Evolutionary conservation across 2,329 filamentous ascomycete genomes (phyloP).

Genomic region (Alternaria triticina): DNA sequence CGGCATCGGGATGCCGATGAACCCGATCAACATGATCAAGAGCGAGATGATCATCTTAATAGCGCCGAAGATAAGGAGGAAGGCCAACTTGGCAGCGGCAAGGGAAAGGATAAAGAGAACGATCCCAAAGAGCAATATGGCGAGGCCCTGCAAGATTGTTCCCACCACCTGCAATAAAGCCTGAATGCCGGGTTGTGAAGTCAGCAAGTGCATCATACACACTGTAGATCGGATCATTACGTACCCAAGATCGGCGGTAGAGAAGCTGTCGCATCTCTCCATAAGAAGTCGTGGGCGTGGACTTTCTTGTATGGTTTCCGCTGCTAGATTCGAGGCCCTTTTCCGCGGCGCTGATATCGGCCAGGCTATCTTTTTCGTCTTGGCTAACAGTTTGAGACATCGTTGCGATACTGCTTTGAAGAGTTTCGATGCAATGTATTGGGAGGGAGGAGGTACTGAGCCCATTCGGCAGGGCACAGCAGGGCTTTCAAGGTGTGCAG

Average conservation of each 20-base stretch:
- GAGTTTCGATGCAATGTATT: background rate
- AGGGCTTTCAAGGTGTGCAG: background rate
- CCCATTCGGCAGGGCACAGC: background rate
- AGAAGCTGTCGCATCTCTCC: background rate
- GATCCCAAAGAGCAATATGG: background rate
- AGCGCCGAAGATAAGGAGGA: background rate
- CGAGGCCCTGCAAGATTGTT: background rate
- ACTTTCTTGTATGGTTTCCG: background rate
- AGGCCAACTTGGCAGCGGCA: background rate
- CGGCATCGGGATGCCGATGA: background rate
- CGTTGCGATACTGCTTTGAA: background rate
- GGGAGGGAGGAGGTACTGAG: background rate
- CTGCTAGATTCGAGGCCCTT: background rate
- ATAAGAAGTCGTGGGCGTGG: background rate
- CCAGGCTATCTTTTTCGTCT: background rate
- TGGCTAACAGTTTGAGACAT: background rate
- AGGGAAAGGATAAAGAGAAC: background rate
- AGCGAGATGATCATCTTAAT: background rate
- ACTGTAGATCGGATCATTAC: background rate
- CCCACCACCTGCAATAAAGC: background rate
- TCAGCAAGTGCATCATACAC: background rate
- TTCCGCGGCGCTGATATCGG: background rate
- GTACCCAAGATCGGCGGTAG: background rate
- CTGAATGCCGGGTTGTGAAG: background rate
- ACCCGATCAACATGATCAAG: background rate